These are phyloP conservation scores for Lentinus polychrous DNA, from an alignment of 1,284 basidiomycete species.

Conservation along the genomic window DNA sequence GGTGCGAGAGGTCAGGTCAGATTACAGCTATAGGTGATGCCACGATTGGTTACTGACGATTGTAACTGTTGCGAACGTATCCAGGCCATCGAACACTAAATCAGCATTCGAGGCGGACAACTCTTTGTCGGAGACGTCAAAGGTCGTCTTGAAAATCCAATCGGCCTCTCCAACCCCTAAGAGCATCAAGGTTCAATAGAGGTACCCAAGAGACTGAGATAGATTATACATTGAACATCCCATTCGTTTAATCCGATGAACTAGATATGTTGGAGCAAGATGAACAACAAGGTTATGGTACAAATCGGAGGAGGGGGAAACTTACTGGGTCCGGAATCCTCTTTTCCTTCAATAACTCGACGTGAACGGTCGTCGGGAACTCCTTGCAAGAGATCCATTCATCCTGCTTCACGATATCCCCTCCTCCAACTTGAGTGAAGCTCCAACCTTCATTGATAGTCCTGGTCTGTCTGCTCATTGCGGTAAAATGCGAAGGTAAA, in stretches of 20 bases:
- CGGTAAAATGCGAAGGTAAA: too few relatives aligned
- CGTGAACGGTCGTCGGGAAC: slow-evolving; percentile 81
- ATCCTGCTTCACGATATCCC: slow-evolving; percentile 45
- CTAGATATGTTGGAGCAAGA: slow-evolving; percentile 32
- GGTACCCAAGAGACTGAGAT: neutral
- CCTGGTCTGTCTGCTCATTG: slow-evolving; percentile 5
- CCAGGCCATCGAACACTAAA: slow-evolving; percentile 81
- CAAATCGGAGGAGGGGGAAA: neutral
- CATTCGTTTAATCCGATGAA: slow-evolving; percentile 76
- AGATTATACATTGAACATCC: slow-evolving; percentile 72
- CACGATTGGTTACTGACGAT: slow-evolving; percentile 42
- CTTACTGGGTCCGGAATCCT: slow-evolving; percentile 78
- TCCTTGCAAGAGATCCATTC: slow-evolving; percentile 60
- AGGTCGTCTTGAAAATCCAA: slow-evolving; percentile 77
- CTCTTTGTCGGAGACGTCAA: slow-evolving; percentile 46
- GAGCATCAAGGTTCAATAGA: neutral
- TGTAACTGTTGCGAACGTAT: slow-evolving; percentile 72
- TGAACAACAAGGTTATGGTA: neutral
- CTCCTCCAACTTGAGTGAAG: slow-evolving; percentile 64
- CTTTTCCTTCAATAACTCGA: slow-evolving; percentile 66
- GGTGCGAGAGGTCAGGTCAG: too few relatives aligned
- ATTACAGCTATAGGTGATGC: neutral
- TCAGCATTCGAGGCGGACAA: slow-evolving; percentile 48
- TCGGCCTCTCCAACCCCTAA: slow-evolving; percentile 81
- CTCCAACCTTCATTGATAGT: slow-evolving; percentile 44